Evolutionary conservation across 495 filamentous ascomycete species (phyloP).

Genomic region (Podospora comata): DNA sequence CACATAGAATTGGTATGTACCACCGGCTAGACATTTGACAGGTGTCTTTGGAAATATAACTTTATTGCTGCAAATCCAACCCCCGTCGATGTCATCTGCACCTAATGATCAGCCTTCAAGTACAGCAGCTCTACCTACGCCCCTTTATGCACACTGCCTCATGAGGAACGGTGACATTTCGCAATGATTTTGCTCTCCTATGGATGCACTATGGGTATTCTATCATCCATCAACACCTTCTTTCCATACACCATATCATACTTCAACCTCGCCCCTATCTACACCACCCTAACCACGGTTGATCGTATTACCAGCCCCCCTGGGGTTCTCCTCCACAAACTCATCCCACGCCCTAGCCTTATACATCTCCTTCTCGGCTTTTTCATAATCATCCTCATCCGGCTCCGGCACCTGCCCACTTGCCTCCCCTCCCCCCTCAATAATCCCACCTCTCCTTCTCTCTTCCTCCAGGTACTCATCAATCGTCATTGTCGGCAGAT

Average conservation of each 20-base stretch:
- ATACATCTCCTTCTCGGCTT: slow-evolving; percentile 82
- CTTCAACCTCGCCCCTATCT: background rate
- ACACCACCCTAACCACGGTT: slow-evolving; percentile 62
- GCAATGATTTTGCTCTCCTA: background rate
- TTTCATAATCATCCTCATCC: slow-evolving; percentile 85
- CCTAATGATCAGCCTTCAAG: too few relatives aligned
- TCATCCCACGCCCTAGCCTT: slow-evolving; percentile 97
- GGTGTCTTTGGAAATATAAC: too few relatives aligned
- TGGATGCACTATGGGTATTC: background rate
- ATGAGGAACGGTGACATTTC: too few relatives aligned
- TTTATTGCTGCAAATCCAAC: too few relatives aligned
- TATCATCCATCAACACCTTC: background rate
- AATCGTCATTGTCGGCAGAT: slow-evolving; percentile 93
- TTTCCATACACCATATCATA: slow-evolving; percentile 2
- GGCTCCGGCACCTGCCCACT: slow-evolving; percentile 65
- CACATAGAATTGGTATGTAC: too few relatives aligned
- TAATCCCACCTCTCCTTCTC: slow-evolving; percentile 76
- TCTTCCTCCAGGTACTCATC: slow-evolving; percentile 98
- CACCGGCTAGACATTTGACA: too few relatives aligned
- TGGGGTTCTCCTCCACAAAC: slow-evolving; percentile 84
- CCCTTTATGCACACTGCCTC: too few relatives aligned
- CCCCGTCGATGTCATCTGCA: too few relatives aligned
- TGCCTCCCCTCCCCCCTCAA: slow-evolving; percentile 84
- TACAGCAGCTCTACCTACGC: too few relatives aligned
- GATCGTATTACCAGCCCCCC: slow-evolving; percentile 80